Conservation (phyloP, 164 flowering plant species). For the Aristolochia californica region DNA sequence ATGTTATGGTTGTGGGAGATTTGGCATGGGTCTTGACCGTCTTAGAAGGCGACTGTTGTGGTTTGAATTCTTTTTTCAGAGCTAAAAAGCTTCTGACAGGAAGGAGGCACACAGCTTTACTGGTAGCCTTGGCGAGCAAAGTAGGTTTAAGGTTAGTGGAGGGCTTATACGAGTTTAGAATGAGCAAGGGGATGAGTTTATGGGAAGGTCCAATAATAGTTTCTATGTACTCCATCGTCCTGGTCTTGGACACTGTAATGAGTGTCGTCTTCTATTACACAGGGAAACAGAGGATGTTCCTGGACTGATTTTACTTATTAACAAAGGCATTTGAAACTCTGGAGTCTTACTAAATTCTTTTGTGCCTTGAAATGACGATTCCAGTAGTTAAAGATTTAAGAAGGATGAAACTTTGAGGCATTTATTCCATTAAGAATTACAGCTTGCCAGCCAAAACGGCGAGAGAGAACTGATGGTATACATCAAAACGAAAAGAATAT, state of each 20-base stretch:
- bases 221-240: slow-evolving; percentile 31
- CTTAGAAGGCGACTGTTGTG: slow-evolving; percentile 23
- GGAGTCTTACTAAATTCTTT: too few species aligned
- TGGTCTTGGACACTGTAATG: slow-evolving; percentile 29
- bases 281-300: slow-evolving; percentile 14
- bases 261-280: slow-evolving; percentile 29
- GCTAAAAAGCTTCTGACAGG: slow-evolving; percentile 22
- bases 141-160: slow-evolving; percentile 23
- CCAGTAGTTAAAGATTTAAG: too few species aligned
- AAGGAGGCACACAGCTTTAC: slow-evolving; percentile 20
- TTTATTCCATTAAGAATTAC: too few species aligned
- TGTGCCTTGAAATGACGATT: too few species aligned
- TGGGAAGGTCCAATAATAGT: slow-evolving; percentile 26
- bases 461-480: too few species aligned
- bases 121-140: slow-evolving; percentile 25
- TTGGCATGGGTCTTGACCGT: slow-evolving; percentile 26
- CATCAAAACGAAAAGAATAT: too few species aligned
- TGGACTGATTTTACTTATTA: too few species aligned
- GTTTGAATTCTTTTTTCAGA: slow-evolving; percentile 19
- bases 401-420: too few species aligned
- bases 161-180: slow-evolving; percentile 25
- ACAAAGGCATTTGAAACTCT: too few species aligned
- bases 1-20: slow-evolving; percentile 26
- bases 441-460: too few species aligned
- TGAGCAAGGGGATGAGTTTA: slow-evolving; percentile 19